Conservation (phyloP, 352 stramenopile genomes). For the Phytophthora pisi region DNA sequence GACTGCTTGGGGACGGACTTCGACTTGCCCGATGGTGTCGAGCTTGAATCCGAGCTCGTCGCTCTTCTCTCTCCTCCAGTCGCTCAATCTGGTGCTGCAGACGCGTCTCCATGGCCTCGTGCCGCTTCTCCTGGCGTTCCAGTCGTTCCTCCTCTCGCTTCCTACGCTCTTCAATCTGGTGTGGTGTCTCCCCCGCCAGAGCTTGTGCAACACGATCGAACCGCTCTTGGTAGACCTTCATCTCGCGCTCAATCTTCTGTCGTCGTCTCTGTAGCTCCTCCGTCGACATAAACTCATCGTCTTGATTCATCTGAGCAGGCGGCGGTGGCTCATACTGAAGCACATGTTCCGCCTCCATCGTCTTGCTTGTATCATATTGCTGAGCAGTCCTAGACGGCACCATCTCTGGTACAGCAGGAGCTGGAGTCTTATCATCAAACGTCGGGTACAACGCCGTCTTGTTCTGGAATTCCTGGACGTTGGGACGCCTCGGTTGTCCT, state of each 20-base stretch:
- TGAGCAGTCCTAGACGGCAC: background rate
- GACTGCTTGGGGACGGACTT: slow-evolving; percentile 38
- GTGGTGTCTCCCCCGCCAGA: slow-evolving; percentile 64
- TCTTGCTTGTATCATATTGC: background rate
- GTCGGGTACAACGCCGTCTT: slow-evolving; percentile 33
- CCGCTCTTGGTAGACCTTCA: slow-evolving; percentile 49
- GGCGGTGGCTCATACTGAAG: background rate
- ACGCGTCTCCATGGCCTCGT: slow-evolving; percentile 49
- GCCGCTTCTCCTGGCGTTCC: slow-evolving; percentile 55
- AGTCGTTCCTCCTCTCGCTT: slow-evolving; percentile 53
- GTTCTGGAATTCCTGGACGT: background rate
- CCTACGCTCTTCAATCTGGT: slow-evolving; percentile 63
- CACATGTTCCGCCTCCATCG: background rate
- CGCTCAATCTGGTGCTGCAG: slow-evolving; percentile 61
- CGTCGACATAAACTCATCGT: slow-evolving; percentile 18
- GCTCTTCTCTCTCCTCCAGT: slow-evolving; percentile 49
- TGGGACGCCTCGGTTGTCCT: background rate
- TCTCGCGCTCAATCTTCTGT: slow-evolving; percentile 44
- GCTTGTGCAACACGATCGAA: slow-evolving; percentile 69
- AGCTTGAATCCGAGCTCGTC: slow-evolving; percentile 33
- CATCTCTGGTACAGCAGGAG: background rate
- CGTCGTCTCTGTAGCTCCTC: slow-evolving; percentile 34
- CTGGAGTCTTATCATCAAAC: slow-evolving; percentile 20
- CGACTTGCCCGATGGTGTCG: slow-evolving; percentile 43
- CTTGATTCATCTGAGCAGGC: background rate